Evolutionary conservation across 352 stramenopile species (phyloP).

Genomic region (Pythium pyrilobum): DNA sequence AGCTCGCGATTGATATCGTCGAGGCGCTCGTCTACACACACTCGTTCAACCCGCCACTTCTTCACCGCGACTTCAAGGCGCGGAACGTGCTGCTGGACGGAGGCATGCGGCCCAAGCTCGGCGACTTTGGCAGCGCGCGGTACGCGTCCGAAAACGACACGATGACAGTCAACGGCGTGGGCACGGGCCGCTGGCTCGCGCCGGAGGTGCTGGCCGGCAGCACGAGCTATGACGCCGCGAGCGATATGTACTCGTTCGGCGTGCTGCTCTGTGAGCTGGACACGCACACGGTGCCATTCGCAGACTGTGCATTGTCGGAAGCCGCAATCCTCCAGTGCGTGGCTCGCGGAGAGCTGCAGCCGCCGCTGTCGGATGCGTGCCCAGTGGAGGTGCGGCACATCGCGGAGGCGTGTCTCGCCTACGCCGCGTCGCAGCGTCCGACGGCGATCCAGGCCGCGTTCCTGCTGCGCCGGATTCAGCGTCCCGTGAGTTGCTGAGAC

Average conservation of each 20-base stretch:
- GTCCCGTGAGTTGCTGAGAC: neutral
- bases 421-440: neutral
- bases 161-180: constrained; percentile 41
- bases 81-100: constrained; percentile 40
- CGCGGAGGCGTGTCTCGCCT: neutral
- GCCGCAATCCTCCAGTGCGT: neutral
- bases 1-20: constrained; percentile 44
- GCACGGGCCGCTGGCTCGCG: constrained; percentile 44
- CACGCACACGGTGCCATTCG: neutral
- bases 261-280: neutral
- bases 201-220: constrained; percentile 33
- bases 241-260: neutral
- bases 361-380: neutral
- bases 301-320: neutral
- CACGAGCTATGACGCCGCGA: neutral
- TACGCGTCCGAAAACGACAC: constrained; percentile 22
- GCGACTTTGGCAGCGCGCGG: constrained; percentile 39
- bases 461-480: neutral
- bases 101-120: constrained; percentile 30
- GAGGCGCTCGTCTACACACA: constrained; percentile 63
- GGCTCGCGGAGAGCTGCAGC: neutral
- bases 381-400: neutral
- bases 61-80: constrained; percentile 56
- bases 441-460: neutral
- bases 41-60: constrained; percentile 42